Conservation (phyloP, 1,284 basidiomycete species). For the Papiliotrema laurentii region DNA sequence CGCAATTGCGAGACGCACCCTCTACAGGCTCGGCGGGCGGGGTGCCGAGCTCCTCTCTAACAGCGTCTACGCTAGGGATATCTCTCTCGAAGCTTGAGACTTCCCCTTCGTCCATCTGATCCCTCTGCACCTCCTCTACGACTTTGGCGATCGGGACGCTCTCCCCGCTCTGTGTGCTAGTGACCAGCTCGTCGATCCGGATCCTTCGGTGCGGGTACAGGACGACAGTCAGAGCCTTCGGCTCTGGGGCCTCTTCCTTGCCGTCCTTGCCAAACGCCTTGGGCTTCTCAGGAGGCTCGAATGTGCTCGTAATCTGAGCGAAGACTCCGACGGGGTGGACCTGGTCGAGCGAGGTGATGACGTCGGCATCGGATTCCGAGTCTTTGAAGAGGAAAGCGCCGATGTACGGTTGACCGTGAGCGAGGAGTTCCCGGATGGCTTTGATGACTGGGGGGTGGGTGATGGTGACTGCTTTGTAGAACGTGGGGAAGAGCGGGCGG, state of each 20-base stretch:
- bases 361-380: constrained; percentile 85
- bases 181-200: constrained; percentile 73
- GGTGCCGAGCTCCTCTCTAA: constrained; percentile 44
- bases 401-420: constrained; percentile 93
- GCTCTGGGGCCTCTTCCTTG: constrained; percentile 48
- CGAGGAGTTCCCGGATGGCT: constrained; percentile 94
- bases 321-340: constrained; percentile 95
- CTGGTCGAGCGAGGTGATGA: constrained; percentile 81
- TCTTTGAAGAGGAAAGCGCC: constrained; percentile 98
- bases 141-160: constrained; percentile 13
- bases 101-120: constrained; percentile 31
- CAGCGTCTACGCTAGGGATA: constrained; percentile 53
- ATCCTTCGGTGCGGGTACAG: constrained; percentile 94
- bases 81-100: constrained; percentile 59
- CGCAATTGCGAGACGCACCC: neutral
- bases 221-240: constrained; percentile 67
- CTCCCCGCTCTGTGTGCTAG: constrained; percentile 21
- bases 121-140: constrained; percentile 24
- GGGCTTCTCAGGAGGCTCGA: constrained; percentile 55
- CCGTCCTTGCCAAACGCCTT: constrained; percentile 47
- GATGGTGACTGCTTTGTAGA: constrained; percentile 95
- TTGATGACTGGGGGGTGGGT: constrained; percentile 86
- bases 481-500: constrained; percentile 92
- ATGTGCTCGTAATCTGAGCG: constrained; percentile 94
- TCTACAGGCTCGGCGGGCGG: neutral